phyloP scores from a whole-genome alignment of 2,329 filamentous ascomycete species.

The Penicillium concentricum region DNA sequence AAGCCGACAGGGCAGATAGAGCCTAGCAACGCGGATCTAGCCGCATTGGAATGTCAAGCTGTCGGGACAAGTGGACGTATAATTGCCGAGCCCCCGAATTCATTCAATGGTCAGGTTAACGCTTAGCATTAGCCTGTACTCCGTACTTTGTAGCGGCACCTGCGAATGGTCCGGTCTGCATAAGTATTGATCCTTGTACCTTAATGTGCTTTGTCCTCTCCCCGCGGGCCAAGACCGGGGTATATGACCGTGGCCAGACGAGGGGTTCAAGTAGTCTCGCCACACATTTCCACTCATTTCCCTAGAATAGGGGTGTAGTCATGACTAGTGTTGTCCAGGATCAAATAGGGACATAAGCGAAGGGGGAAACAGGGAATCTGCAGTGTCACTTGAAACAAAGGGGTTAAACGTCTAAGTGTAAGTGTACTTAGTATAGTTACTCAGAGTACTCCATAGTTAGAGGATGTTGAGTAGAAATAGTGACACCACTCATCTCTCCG shows the following conservation, averaged over 20 bases:
- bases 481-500: not conserved
- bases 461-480: no score
- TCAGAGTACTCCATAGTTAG: no score
- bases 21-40: not conserved
- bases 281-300: not conserved
- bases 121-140: not conserved
- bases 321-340: not conserved
- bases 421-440: no score
- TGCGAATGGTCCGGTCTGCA: not conserved
- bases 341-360: not conserved
- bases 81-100: not conserved
- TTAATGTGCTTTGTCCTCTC: not conserved
- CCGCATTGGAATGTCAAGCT: not conserved
- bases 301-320: no score
- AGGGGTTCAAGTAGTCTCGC: not conserved
- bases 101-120: not conserved
- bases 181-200: not conserved
- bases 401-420: not conserved
- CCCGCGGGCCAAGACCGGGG: constrained; percentile 2
- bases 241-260: not conserved
- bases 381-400: not conserved
- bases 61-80: not conserved
- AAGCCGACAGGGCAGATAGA: not conserved
- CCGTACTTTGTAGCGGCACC: not conserved
- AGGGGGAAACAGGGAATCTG: not conserved